A percentile compares a stretch with the other conserved stretches of the same genome.
These are phyloP conservation scores for Fomitopsis betulina DNA, from an alignment of 1,284 basidiomycete genomes.

Conservation along the genomic window DNA sequence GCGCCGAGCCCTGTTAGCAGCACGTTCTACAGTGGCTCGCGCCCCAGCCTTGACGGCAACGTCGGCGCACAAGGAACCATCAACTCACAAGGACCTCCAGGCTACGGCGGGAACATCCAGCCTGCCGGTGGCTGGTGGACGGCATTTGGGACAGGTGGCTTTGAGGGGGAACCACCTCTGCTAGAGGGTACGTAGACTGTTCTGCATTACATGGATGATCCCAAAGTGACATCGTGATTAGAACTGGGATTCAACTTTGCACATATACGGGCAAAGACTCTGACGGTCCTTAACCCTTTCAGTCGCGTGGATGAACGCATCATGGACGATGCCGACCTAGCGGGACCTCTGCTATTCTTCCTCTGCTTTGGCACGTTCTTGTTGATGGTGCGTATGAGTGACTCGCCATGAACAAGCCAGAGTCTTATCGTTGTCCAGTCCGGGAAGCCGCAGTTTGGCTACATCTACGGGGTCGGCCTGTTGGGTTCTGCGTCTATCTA, in stretches of 20 bases:
- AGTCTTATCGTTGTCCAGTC: slow-evolving; percentile 50
- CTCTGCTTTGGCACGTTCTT: slow-evolving; percentile 92
- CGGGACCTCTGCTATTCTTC: slow-evolving; percentile 93
- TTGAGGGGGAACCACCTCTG: slow-evolving; percentile 90
- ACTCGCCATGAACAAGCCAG: not conserved
- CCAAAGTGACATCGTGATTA: slow-evolving; percentile 27
- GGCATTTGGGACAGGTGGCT: slow-evolving; percentile 92
- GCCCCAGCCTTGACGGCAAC: slow-evolving; percentile 70
- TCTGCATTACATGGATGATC: not conserved
- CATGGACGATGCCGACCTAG: slow-evolving; percentile 99
- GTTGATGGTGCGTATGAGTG: slow-evolving; percentile 68
- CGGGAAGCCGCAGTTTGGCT: slow-evolving; percentile 98
- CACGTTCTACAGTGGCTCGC: slow-evolving; percentile 62
- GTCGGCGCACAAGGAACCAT: slow-evolving; percentile 56
- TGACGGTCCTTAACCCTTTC: slow-evolving; percentile 94
- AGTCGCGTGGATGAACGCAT: slow-evolving; percentile 87
- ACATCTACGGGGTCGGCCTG: slow-evolving; percentile 97
- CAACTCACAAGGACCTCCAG: slow-evolving; percentile 36
- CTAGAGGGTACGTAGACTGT: slow-evolving; percentile 67
- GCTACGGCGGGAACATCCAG: slow-evolving; percentile 71
- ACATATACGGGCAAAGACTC: slow-evolving; percentile 91
- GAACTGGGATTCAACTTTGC: slow-evolving; percentile 98
- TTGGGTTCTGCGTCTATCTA: slow-evolving; percentile 95
- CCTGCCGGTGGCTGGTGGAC: slow-evolving; percentile 83
- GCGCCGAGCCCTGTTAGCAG: slow-evolving; percentile 46